A percentile compares a stretch with the other conserved stretches of the same genome.
Conservation (phyloP, 2,329 filamentous ascomycete species). For the Grosmannia huntii region DNA sequence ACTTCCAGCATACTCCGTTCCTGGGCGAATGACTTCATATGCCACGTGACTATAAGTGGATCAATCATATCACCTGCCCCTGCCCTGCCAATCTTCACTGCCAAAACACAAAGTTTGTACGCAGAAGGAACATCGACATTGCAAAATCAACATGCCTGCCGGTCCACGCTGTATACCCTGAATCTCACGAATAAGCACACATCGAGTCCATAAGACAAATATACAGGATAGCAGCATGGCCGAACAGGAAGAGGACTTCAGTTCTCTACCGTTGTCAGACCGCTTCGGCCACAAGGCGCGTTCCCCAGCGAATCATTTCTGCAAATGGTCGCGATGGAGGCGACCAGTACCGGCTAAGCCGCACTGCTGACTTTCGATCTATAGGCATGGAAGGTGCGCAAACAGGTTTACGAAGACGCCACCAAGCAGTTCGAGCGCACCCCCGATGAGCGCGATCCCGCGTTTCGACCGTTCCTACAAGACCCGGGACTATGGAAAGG, state of each 20-base stretch:
- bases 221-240: slow-evolving; percentile 42
- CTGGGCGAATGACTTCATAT: background rate
- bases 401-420: slow-evolving; percentile 87
- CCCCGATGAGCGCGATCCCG: slow-evolving; percentile 71
- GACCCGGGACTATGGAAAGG: slow-evolving; percentile 84
- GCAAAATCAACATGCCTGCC: background rate
- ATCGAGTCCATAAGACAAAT: background rate
- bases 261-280: slow-evolving; percentile 63
- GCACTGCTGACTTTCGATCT: background rate
- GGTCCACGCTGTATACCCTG: background rate
- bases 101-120: background rate
- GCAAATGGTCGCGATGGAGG: background rate
- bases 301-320: background rate
- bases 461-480: slow-evolving; percentile 75
- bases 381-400: slow-evolving; percentile 91
- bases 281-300: slow-evolving; percentile 71
- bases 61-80: background rate
- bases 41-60: background rate
- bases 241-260: slow-evolving; percentile 73
- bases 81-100: background rate
- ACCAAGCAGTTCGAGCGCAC: slow-evolving; percentile 75
- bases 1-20: background rate
- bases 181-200: background rate
- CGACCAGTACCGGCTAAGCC: background rate
- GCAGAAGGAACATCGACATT: background rate